Conservation (phyloP, 2,329 filamentous ascomycete genomes). For the Neofusicoccum umdonicola region DNA sequence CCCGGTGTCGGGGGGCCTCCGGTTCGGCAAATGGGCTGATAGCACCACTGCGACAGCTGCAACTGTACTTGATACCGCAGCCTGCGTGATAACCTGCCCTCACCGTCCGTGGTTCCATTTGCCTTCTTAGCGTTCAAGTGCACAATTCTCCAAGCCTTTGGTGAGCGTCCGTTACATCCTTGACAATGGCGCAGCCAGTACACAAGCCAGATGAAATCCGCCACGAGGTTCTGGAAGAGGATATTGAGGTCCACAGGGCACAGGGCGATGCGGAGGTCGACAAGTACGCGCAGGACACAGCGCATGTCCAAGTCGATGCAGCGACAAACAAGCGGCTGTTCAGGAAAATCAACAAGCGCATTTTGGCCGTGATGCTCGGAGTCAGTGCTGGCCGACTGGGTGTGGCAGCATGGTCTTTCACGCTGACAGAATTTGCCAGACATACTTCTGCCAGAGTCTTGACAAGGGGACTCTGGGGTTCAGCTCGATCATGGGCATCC, state of each 20-base stretch:
- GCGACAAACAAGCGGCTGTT: conserved; percentile 22
- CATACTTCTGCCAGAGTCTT: conserved; percentile 61
- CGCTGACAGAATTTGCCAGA: neutral
- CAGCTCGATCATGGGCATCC: conserved; percentile 62
- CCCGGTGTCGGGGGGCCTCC: neutral
- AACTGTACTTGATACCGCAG: too few relatives aligned
- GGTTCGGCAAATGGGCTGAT: neutral
- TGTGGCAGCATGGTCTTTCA: neutral
- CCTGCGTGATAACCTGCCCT: too few relatives aligned
- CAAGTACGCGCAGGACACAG: neutral
- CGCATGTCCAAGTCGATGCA: conserved; percentile 17
- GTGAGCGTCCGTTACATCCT: too few relatives aligned
- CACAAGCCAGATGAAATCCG: neutral
- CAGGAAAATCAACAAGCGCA: conserved; percentile 22
- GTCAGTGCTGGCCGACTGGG: neutral
- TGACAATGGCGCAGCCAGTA: neutral
- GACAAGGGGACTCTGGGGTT: conserved; percentile 63
- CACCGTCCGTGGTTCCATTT: too few relatives aligned
- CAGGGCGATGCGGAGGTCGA: conserved; percentile 1
- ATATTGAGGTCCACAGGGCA: neutral
- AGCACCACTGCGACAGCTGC: too few relatives aligned
- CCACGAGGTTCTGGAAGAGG: neutral
- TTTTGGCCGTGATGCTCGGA: conserved; percentile 21
- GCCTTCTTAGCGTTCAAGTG: neutral
- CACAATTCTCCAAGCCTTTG: neutral